Evolutionary conservation across 2,329 filamentous ascomycete species (phyloP), one percentile per base, ranked within the genome.

Genomic region (Pseudogymnoascus sp.): DNA sequence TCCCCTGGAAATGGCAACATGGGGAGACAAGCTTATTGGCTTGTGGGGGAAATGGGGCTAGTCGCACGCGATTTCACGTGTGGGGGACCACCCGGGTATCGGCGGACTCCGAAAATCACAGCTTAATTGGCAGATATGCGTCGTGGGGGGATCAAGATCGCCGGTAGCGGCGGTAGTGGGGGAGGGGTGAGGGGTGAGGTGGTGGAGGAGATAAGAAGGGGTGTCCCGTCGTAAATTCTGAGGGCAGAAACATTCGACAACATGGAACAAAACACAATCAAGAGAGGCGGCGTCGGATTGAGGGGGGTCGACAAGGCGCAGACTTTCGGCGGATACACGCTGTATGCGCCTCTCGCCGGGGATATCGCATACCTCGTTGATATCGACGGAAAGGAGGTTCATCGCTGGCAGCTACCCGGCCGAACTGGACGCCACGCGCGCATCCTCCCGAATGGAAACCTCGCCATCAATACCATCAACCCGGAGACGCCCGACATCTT

Each of bases 211-310:
- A 50, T 50, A 50, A 50, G 25, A 50, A 50, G 25, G 14, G 43
- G 7, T 14, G 28, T 30, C 30, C 22, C 43, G n/a, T n/a, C 43
- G 11, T 16, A 2, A 4, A 5, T 12, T 25, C 30, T 50, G 14
- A 30, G 25, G n/a, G 2, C n/a, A 50, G 25, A n/a, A 3, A 35
- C 34, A 25, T 16, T 12, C 16, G 25, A 50, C 57, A 61, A 30
- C 20, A 77, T 77, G 74, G 75, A 78, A 59, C 76, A 78, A 69
- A 74, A 74, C 63, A 76, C 75, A 3, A 68, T 78, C 30, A 69
- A 70, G 61, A 71, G 76, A 30, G 71, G 76, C 20, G 76, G 76
- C 41, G 64, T 77, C 18, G 75, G 74, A 18, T 69, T 78, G 14
- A 70, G 67, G 11, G 76, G 74, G 2, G 69, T 77, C 16, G 73